These are phyloP conservation scores for Fraxinus paxiana DNA, from an alignment of 305 asterid species.

Conservation along the genomic window DNA sequence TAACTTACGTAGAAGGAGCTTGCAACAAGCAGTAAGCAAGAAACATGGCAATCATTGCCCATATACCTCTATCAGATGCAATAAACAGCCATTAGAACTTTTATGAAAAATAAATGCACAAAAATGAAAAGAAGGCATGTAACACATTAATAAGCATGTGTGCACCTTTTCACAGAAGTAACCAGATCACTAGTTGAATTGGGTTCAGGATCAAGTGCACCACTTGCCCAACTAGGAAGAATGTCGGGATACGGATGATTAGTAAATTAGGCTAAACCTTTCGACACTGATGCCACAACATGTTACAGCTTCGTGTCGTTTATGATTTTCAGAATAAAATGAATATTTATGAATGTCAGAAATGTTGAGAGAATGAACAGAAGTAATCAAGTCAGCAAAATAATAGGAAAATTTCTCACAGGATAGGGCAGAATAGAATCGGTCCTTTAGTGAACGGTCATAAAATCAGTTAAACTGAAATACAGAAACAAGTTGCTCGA, in stretches of 20 bases:
- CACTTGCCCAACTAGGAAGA: constrained; percentile 84
- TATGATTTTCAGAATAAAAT: neutral
- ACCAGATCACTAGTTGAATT: constrained; percentile 49
- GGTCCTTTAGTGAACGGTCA: neutral
- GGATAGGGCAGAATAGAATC: constrained; percentile 10
- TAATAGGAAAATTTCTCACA: neutral
- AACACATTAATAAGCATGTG: neutral
- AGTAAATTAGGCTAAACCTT: neutral
- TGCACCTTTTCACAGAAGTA: constrained; percentile 77
- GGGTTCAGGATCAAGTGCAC: constrained; percentile 81
- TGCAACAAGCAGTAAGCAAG: constrained; percentile 94
- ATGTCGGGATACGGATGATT: constrained; percentile 8
- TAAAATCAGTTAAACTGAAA: constrained; percentile 11
- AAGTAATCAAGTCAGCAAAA: constrained; percentile 11
- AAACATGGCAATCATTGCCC: constrained; percentile 93
- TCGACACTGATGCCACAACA: neutral
- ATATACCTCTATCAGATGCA: constrained; percentile 66
- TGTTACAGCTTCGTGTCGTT: neutral
- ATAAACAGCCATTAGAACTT: constrained; percentile 18
- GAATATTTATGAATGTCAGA: neutral
- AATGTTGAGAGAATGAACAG: neutral
- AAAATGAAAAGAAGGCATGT: constrained; percentile 8
- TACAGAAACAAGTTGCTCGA: neutral
- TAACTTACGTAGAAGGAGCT: constrained; percentile 93
- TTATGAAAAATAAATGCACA: constrained; percentile 7